Base-by-base conservation (phyloP, 177 flowering plant genomes). In the Vitis hybrid region DNA sequence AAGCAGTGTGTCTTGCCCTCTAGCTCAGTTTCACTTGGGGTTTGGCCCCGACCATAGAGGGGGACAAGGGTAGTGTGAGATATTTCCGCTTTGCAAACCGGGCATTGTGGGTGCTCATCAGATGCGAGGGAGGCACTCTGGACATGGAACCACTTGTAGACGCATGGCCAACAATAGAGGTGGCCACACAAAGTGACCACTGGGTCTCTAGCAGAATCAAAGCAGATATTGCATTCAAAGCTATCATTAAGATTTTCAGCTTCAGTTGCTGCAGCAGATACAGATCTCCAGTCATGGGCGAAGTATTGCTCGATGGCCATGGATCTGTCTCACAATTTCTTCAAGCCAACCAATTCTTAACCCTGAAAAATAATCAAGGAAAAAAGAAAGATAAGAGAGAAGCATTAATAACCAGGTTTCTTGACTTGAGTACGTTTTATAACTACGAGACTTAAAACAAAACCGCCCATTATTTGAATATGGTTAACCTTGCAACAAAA, bases 151-250 rank as follows among this genome's bases (percentile, higher is more conserved):
- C 91, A 88, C 61, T 86, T 82, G 80, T 86, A 87, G 75, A 86
- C 83, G 79, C 91, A 88, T 12, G 89, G 88, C 89, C 91, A 88
- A 74, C 91, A 86, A 70, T 84, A 86, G 69, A 86, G 85, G 66
- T 88, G 91, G 60, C 91, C 89, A 65, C 91, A 88, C 16, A 84
- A 78, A 31, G 89, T 88, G 55, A 86, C 87, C 11, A 86, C 83
- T 2, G 91, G 91, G 19, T 86, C 91, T 10, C 56, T 70, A 0
- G 87, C 88, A 59, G 62, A 76, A 49, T 86, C 86, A 2, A 88
- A 67, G 77, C 91, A 86, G 66, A 88, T 86, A 72, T 81, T 88
- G 79, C 91, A 88, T 58, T 86, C 91, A 33, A 88, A 86, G 68
- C 84, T 74, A 58, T 78, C 81, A 6, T 64, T 68, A 10, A 21